These are phyloP conservation scores for Arabidopsis thaliana DNA, from an alignment of 345 rosid species.

Conservation along the genomic window TAIR10.1 NC_003074.8:22351001-22351500, in stretches of 20 bases:
- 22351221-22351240: conserved; percentile 45
- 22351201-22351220: conserved; percentile 24
- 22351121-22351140: conserved; percentile 18
- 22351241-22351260: conserved; percentile 47
- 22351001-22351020: neutral
- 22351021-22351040: conserved; percentile 1
- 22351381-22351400: conserved; percentile 42
- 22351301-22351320: conserved; percentile 34
- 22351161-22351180: conserved; percentile 44
- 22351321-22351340: conserved; percentile 25
- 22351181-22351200: conserved; percentile 46
- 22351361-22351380: conserved; percentile 44
- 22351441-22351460: conserved; percentile 44
- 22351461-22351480: conserved; percentile 37
- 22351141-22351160: conserved; percentile 40
- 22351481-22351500: neutral
- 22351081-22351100: neutral
- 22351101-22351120: conserved; percentile 4
- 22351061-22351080: neutral
- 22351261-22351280: conserved; percentile 36
- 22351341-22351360: conserved; percentile 40
- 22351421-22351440: conserved; percentile 45
- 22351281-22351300: conserved; percentile 36
- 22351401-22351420: conserved; percentile 39
- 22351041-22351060: neutral